phyloP scores from a whole-genome alignment of 2,329 filamentous ascomycete genomes.

The Fusarium armeniacum region DNA sequence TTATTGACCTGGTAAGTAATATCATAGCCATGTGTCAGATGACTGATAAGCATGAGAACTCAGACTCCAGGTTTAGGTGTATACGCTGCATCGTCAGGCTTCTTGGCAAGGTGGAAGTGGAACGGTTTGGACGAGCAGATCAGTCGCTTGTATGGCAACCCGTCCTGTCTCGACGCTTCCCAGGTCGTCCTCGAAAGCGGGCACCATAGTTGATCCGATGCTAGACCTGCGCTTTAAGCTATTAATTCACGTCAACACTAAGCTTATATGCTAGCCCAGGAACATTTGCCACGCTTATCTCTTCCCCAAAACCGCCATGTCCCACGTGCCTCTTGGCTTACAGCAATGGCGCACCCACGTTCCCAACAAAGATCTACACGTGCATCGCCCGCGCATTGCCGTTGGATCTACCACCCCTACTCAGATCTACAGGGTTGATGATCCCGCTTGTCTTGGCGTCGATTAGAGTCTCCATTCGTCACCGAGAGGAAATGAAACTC shows the following conservation, averaged over 20 bases:
- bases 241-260: background rate
- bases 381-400: constrained; percentile 24
- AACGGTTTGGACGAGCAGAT: too few relatives aligned
- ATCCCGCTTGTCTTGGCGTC: constrained; percentile 20
- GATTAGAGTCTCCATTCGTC: constrained; percentile 32
- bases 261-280: background rate
- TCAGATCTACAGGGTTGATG: constrained; percentile 11
- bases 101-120: too few relatives aligned
- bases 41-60: too few relatives aligned
- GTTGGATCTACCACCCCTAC: constrained; percentile 37
- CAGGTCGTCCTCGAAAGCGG: too few relatives aligned
- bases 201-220: too few relatives aligned
- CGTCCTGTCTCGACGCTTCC: too few relatives aligned
- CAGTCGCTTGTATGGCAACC: too few relatives aligned
- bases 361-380: constrained; percentile 36
- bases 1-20: too few relatives aligned
- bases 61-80: too few relatives aligned
- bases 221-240: too few relatives aligned
- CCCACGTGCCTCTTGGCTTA: constrained; percentile 35
- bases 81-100: too few relatives aligned
- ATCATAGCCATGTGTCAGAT: too few relatives aligned
- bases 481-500: constrained; percentile 37
- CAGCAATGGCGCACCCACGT: constrained; percentile 4
- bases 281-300: background rate
- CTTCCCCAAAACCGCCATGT: constrained; percentile 6